Conservation (phyloP, 257 asterid species). For the Leonotis leonurus region DNA sequence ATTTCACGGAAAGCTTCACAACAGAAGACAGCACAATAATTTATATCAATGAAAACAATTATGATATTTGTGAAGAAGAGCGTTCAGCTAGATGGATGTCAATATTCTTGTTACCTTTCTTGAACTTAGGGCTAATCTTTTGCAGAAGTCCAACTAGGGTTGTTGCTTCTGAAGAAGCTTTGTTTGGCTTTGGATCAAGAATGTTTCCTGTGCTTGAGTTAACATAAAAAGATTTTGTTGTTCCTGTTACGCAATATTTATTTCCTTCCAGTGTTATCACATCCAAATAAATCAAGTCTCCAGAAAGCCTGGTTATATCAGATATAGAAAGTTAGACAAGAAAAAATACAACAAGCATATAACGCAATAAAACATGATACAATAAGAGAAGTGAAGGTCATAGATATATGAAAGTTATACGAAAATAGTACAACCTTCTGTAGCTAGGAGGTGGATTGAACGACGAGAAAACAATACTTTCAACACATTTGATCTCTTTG, state of each 20-base stretch:
- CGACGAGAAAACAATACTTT: constrained; percentile 81
- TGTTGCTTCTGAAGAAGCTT: constrained; percentile 59
- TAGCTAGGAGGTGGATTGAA: constrained; percentile 95
- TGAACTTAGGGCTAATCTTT: constrained; percentile 84
- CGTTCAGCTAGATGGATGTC: background rate
- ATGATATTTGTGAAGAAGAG: too few relatives aligned
- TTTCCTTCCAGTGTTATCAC: constrained; percentile 84
- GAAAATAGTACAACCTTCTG: constrained; percentile 58
- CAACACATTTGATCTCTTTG: constrained; percentile 73
- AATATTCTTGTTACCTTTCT: constrained; percentile 85
- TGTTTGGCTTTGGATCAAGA: constrained; percentile 76
- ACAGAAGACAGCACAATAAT: constrained; percentile 14
- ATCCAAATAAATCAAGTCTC: constrained; percentile 91
- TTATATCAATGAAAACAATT: too few relatives aligned
- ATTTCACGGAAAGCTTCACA: constrained; percentile 78
- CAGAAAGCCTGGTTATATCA: constrained; percentile 71
- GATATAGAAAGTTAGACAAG: constrained; percentile 17
- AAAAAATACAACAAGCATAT: too few relatives aligned
- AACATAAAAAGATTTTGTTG: constrained; percentile 68
- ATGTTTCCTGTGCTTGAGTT: constrained; percentile 64
- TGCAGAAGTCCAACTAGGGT: constrained; percentile 83
- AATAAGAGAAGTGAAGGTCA: background rate
- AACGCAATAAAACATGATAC: too few relatives aligned
- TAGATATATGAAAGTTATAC: background rate
- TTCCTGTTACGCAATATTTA: constrained; percentile 78